Conservation (phyloP, 2,329 filamentous ascomycete genomes). For the Ceratocystis papillata region DNA sequence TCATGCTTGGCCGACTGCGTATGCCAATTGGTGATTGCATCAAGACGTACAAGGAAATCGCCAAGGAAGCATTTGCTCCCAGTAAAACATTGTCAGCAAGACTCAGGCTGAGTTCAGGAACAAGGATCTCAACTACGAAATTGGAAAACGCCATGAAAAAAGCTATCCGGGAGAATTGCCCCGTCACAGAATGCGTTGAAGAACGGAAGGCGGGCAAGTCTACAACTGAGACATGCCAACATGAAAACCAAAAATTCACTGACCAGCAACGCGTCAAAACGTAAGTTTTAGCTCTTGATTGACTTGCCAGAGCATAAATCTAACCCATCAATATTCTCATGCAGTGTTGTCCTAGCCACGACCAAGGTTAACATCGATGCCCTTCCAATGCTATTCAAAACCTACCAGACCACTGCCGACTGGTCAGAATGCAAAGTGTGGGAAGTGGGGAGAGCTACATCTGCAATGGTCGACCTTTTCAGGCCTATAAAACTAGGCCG, state of each 20-base stretch:
- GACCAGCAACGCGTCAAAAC: background rate
- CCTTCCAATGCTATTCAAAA: conserved; percentile 27
- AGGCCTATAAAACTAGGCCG: conserved; percentile 29
- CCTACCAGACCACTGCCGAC: conserved; percentile 27
- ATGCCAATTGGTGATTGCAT: background rate
- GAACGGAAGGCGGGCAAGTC: background rate
- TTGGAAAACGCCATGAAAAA: background rate
- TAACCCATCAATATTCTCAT: background rate
- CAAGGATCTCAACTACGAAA: background rate
- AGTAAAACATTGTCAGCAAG: background rate
- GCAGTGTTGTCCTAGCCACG: too few relatives aligned
- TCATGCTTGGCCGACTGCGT: background rate
- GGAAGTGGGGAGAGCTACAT: conserved; percentile 30
- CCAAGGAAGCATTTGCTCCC: background rate
- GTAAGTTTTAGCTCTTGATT: background rate
- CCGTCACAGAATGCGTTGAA: background rate
- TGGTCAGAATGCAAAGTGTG: conserved; percentile 28
- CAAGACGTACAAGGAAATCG: background rate
- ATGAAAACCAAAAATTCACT: background rate
- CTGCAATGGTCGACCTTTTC: conserved; percentile 29
- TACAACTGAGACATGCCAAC: background rate
- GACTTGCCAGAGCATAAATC: background rate
- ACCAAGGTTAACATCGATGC: conserved; percentile 18
- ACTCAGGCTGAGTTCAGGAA: background rate
- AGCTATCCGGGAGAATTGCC: background rate